A percentile compares a stretch with the other conserved stretches of the same genome.
phyloP scores from a whole-genome alignment of 805 yeast genomes.

The Pichia exigua region DNA sequence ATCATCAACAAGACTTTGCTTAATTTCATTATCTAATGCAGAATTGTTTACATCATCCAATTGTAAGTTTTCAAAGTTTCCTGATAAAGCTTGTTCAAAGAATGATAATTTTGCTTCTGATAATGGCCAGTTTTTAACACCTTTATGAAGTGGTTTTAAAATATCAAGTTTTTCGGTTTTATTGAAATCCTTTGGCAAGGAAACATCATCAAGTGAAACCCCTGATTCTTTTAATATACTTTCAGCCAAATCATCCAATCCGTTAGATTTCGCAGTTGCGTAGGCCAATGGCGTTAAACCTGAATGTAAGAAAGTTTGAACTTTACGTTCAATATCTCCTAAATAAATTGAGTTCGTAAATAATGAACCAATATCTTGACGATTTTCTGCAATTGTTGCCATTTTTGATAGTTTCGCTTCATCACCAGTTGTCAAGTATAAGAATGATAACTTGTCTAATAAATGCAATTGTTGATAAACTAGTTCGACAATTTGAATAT shows the following conservation, averaged over 20 bases:
- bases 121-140: constrained; percentile 70
- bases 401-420: constrained; percentile 65
- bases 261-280: constrained; percentile 83
- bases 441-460: constrained; percentile 84
- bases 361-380: constrained; percentile 72
- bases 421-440: constrained; percentile 83
- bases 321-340: constrained; percentile 67
- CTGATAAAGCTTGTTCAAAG: constrained; percentile 78
- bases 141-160: constrained; percentile 42
- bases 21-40: constrained; percentile 6
- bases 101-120: constrained; percentile 63
- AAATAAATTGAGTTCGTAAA: constrained; percentile 77
- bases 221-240: constrained; percentile 67
- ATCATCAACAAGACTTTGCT: constrained; percentile 16
- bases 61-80: constrained; percentile 61
- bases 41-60: constrained; percentile 22
- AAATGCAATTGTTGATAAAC: constrained; percentile 81
- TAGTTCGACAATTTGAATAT: constrained; percentile 73
- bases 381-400: constrained; percentile 83
- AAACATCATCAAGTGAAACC: constrained; percentile 51
- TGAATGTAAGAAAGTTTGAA: constrained; percentile 62
- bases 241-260: constrained; percentile 67
- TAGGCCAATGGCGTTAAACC: constrained; percentile 88
- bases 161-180: constrained; percentile 32
- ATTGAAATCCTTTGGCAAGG: constrained; percentile 23